A percentile compares a stretch with the other conserved stretches of the same genome.
These are phyloP conservation scores for Lentinula lateritia DNA, from an alignment of 768 basidiomycete genomes.

Conservation along the genomic window DNA sequence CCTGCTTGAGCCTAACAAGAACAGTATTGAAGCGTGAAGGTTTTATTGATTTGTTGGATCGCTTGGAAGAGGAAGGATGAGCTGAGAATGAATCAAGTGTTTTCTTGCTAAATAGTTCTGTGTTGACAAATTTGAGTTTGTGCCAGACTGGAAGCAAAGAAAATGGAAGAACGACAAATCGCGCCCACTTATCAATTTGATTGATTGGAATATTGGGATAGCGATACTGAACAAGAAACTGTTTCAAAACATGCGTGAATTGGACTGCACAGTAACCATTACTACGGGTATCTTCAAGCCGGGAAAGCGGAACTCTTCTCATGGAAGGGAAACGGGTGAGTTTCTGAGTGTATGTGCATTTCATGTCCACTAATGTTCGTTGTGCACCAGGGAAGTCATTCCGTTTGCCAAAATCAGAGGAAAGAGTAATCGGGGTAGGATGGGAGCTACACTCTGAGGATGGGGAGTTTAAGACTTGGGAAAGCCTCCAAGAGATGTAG, in stretches of 20 bases:
- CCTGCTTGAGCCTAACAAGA: too few relatives aligned
- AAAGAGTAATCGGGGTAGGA: not conserved
- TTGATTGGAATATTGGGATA: not conserved
- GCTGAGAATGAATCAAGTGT: not conserved
- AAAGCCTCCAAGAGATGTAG: conserved; percentile 1
- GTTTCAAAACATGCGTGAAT: not conserved
- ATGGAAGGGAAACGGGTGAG: not conserved
- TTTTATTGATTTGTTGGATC: too few relatives aligned
- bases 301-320: not conserved
- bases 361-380: not conserved
- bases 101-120: not conserved
- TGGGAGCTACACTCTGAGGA: too few relatives aligned
- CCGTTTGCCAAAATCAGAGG: not conserved
- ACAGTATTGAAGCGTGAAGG: too few relatives aligned
- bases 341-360: not conserved
- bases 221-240: not conserved
- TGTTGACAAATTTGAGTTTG: not conserved
- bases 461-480: not conserved
- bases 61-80: too few relatives aligned
- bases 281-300: not conserved
- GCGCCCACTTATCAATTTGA: not conserved
- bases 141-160: not conserved
- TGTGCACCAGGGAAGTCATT: not conserved
- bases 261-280: not conserved
- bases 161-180: not conserved